phyloP scores from a whole-genome alignment of 805 yeast species.

The Ogataea minuta region DNA sequence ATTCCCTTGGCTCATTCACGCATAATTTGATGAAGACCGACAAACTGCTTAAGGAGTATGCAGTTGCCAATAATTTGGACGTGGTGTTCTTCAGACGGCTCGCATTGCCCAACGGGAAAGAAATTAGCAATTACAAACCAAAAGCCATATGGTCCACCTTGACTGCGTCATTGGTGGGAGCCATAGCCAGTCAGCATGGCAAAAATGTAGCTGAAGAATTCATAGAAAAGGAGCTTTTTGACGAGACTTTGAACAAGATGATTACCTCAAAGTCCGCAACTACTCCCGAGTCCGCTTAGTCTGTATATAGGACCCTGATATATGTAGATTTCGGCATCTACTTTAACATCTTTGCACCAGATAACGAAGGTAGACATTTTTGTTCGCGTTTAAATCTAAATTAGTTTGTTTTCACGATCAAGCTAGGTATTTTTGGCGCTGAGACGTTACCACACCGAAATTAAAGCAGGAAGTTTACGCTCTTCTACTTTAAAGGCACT shows the following conservation, averaged over 20 bases:
- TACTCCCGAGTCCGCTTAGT: slow-evolving; percentile 7
- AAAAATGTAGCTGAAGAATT: slow-evolving; percentile 55
- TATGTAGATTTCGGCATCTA: slow-evolving; percentile 12
- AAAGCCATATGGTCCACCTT: slow-evolving; percentile 31
- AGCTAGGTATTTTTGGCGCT: neutral
- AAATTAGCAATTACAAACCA: slow-evolving; percentile 28
- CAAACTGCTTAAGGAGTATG: slow-evolving; percentile 48
- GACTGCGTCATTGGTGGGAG: slow-evolving; percentile 59
- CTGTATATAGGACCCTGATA: slow-evolving; percentile 14
- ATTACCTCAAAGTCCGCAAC: slow-evolving; percentile 1
- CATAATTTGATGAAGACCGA: slow-evolving; percentile 54
- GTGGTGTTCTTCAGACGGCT: slow-evolving; percentile 65
- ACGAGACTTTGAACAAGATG: slow-evolving; percentile 2
- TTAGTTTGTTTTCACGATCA: slow-evolving; percentile 4
- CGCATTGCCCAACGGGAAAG: slow-evolving; percentile 34
- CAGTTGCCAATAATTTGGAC: slow-evolving; percentile 47
- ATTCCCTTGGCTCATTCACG: slow-evolving; percentile 55
- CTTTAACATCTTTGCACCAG: slow-evolving; percentile 5
- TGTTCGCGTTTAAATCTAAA: slow-evolving; percentile 3
- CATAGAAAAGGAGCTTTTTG: slow-evolving; percentile 43
- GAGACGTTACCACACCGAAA: neutral
- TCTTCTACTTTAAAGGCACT: too few species aligned
- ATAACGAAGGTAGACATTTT: neutral
- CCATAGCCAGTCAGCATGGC: slow-evolving; percentile 62
- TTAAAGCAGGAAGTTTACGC: neutral